These are phyloP conservation scores for Candida alai DNA, from an alignment of 805 yeast genomes.

Conservation along the genomic window DNA sequence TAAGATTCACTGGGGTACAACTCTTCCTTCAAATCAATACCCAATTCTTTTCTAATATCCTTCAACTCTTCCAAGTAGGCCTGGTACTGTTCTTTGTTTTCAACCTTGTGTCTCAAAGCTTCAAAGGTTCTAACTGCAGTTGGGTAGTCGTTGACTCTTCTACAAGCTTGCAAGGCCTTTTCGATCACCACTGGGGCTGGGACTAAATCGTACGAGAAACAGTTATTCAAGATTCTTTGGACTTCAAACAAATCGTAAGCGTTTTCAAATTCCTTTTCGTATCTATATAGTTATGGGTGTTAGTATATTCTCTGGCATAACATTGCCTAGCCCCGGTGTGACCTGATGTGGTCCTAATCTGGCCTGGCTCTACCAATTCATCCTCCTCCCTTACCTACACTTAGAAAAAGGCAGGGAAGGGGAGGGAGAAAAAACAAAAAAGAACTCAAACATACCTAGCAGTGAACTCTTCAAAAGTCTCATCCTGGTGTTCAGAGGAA, in stretches of 20 bases:
- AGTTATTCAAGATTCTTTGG: slow-evolving; percentile 92
- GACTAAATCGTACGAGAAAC: slow-evolving; percentile 96
- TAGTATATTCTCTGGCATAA: slow-evolving; percentile 15
- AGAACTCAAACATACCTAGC: slow-evolving; percentile 52
- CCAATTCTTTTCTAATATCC: slow-evolving; percentile 87
- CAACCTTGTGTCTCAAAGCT: slow-evolving; percentile 95
- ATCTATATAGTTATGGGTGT: slow-evolving; percentile 43
- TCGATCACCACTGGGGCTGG: slow-evolving; percentile 97
- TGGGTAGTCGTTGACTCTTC: slow-evolving; percentile 98
- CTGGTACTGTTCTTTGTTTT: slow-evolving; percentile 86
- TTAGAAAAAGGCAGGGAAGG: background rate
- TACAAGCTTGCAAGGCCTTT: slow-evolving; percentile 94
- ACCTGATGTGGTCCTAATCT: too few species aligned
- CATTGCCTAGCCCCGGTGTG: background rate
- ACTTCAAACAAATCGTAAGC: slow-evolving; percentile 46
- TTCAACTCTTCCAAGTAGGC: slow-evolving; percentile 95
- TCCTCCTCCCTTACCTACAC: too few species aligned
- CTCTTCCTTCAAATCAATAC: slow-evolving; percentile 90
- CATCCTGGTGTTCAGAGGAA: slow-evolving; percentile 81
- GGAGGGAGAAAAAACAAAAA: too few species aligned
- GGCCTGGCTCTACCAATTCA: too few species aligned
- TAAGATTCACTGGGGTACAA: slow-evolving; percentile 45
- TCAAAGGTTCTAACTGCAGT: slow-evolving; percentile 98
- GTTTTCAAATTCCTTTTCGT: slow-evolving; percentile 87
- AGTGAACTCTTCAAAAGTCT: slow-evolving; percentile 93